A percentile compares a stretch with the other conserved stretches of the same genome.
Conservation (phyloP, 1,139 yeast genomes). For the Yamadazyma buinensis region DNA sequence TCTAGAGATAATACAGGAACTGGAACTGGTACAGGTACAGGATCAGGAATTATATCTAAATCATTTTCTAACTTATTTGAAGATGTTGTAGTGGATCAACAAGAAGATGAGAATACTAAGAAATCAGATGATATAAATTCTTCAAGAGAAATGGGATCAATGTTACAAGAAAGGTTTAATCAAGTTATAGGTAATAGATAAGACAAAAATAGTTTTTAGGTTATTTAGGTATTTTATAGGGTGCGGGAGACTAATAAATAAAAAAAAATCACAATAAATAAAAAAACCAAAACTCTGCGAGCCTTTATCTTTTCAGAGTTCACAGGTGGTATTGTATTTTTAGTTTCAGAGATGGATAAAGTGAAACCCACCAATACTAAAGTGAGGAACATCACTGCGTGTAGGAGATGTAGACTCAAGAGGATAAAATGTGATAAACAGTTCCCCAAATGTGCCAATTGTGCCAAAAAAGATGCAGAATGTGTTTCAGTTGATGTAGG, state of each 20-base stretch:
- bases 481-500: conserved; percentile 84
- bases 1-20: conserved; percentile 19
- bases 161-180: conserved; percentile 26
- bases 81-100: conserved; percentile 16
- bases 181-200: conserved; percentile 13
- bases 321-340: too few species aligned
- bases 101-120: background rate
- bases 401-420: conserved; percentile 72
- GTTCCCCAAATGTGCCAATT: conserved; percentile 71
- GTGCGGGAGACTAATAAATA: too few species aligned
- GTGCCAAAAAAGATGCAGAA: conserved; percentile 61
- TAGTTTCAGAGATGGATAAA: too few species aligned
- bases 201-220: too few species aligned
- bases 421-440: conserved; percentile 79
- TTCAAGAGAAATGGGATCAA: conserved; percentile 30
- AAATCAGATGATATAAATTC: conserved; percentile 14
- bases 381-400: conserved; percentile 45
- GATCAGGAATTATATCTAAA: conserved; percentile 3
- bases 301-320: too few species aligned
- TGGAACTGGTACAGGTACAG: conserved; percentile 6
- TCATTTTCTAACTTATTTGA: conserved; percentile 32
- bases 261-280: too few species aligned
- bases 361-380: too few species aligned
- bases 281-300: too few species aligned
- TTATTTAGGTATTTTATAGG: too few species aligned